phyloP scores from a whole-genome alignment of 306 rosid genomes.

The Leucaena leucocephala region DNA sequence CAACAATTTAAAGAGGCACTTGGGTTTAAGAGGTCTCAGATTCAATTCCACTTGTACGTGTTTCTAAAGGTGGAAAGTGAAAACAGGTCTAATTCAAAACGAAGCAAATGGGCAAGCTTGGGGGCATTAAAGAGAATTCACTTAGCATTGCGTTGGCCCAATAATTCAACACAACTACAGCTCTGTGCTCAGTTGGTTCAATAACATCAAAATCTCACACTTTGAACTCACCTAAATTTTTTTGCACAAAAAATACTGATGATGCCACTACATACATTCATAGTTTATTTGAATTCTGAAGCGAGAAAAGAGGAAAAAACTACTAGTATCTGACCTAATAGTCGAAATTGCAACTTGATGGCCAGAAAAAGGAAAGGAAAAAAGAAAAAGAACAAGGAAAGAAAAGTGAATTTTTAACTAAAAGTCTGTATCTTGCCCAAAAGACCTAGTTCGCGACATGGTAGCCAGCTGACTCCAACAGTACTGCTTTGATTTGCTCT shows the following conservation, averaged over 20 bases:
- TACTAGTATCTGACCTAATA: not conserved
- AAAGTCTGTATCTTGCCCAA: not conserved
- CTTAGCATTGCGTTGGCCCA: not conserved
- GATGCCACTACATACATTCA: not conserved
- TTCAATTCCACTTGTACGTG: too few relatives aligned
- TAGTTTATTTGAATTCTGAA: not conserved
- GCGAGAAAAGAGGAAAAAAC: slow-evolving; percentile 6
- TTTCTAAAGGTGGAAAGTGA: too few relatives aligned
- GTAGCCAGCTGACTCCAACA: slow-evolving; percentile 84
- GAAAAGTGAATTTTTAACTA: not conserved
- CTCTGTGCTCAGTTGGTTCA: not conserved
- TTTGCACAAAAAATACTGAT: too few relatives aligned
- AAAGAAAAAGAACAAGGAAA: not conserved
- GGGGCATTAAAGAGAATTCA: not conserved
- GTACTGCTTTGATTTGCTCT: slow-evolving; percentile 83
- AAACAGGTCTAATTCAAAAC: too few relatives aligned
- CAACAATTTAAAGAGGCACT: too few relatives aligned
- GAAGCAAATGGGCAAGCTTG: not conserved
- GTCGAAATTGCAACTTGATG: slow-evolving; percentile 15
- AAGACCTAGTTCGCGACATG: slow-evolving; percentile 47
- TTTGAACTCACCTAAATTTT: too few relatives aligned
- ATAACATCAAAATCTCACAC: not conserved
- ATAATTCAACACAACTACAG: not conserved
- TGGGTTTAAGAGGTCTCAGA: too few relatives aligned
- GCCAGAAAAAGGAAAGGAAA: not conserved